Base-by-base conservation (phyloP, 2,329 filamentous ascomycete genomes). In the Beauveria australis region DNA sequence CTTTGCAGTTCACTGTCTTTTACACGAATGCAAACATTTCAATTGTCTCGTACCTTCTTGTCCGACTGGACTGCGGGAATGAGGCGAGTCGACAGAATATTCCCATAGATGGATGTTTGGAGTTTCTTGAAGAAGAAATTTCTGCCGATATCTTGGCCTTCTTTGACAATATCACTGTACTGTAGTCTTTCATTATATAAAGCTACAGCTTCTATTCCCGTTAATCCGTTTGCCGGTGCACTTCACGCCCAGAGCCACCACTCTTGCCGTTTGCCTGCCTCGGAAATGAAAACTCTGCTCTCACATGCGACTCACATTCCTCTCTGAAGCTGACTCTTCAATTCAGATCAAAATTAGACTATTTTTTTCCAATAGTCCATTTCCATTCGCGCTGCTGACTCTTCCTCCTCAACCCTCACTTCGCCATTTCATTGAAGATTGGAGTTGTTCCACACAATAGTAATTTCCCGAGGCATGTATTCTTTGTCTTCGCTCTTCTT, bases 281-380 rank as follows among this genome's bases (percentile, higher is more conserved):
- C 26, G 2, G 2, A 26, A 18, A 24, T 44, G 47, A 59, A 59
- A 59, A 46, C n/a, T 46, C 14, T 43, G 37, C 37, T 44, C 37
- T 59, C 48, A 59, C 47, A 24, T 47, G 41, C 26, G 41, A 51
- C 49, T 58, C 60, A 46, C 53, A n/a, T 59, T 58, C 19, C 22
- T 57, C 33, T 52, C 33, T 30, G 5, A 8, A 44, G 10, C 28
- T 41, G 22, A 14, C 18, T 37, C 12, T 37, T 16, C 24, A 19
- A 59, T 33, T 26, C 12, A n/a, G 52, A 30, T 30, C 12, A 22
- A 18, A 1, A 7, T 30, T 3, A 8, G 10, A 14, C 10, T 19
- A 2, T 10, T 10, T 19, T 10, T 4, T 22, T 19, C 19, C 0
- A 19, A 22, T 48, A 4, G 2, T 9, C 28, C 19, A 22, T 30